phyloP scores from a whole-genome alignment of 75 land plant species.

The Picea sitchensis region DNA sequence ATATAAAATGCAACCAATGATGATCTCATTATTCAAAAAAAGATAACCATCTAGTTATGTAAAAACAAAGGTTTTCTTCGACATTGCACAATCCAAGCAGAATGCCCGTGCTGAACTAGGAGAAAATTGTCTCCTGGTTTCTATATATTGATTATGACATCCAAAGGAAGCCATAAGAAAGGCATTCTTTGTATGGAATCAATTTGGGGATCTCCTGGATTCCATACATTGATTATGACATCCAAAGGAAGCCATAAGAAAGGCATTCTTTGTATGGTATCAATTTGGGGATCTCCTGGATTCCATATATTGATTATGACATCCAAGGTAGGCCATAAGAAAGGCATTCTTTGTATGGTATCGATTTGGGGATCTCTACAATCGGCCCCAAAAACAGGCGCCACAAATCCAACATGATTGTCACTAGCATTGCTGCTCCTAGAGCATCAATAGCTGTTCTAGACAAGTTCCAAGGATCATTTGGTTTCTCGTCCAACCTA shows the following conservation, averaged over 20 bases:
- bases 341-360: constrained; percentile 40
- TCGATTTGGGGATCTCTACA: constrained; percentile 49
- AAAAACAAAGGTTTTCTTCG: too few species aligned
- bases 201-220: constrained; percentile 23
- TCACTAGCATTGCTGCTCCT: constrained; percentile 95
- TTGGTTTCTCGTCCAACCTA: constrained; percentile 85
- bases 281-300: constrained; percentile 23
- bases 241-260: constrained; percentile 77
- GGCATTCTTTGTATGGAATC: constrained; percentile 36
- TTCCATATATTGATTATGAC: constrained; percentile 14
- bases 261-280: constrained; percentile 39
- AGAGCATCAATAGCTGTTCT: constrained; percentile 84
- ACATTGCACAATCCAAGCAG: too few species aligned
- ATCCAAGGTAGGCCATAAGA: constrained; percentile 85
- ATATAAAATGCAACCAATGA: too few species aligned
- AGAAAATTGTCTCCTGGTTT: too few species aligned
- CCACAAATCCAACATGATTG: constrained; percentile 88
- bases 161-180: constrained; percentile 78
- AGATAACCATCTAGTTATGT: too few species aligned
- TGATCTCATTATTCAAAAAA: too few species aligned
- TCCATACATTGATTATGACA: constrained; percentile 24
- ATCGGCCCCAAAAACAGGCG: constrained; percentile 86
- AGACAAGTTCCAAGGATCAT: constrained; percentile 68
- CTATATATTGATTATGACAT: constrained; percentile 23
- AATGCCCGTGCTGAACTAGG: too few species aligned